Conservation (phyloP, 2,329 filamentous ascomycete genomes). For the Phoma sp. region DNA sequence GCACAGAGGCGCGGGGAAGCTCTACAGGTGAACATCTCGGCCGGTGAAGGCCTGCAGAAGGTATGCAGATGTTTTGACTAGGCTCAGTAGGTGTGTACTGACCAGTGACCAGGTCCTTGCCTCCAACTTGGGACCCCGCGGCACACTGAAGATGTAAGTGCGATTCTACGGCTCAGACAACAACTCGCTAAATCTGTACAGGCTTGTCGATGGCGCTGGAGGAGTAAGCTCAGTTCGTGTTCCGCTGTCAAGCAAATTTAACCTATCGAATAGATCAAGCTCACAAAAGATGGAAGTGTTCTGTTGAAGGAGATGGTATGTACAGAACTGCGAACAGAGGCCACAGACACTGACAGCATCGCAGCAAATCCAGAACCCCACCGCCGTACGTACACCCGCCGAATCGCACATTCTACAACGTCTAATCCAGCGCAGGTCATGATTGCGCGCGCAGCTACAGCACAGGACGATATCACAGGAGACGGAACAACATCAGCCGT, state of each 20-base stretch:
- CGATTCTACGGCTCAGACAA: constrained; percentile 31
- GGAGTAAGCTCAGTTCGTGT: constrained; percentile 50
- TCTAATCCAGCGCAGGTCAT: constrained; percentile 57
- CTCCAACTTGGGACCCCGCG: constrained; percentile 91
- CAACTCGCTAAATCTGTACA: constrained; percentile 43
- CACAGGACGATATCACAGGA: constrained; percentile 97
- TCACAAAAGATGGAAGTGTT: constrained; percentile 98
- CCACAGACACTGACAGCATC: constrained; percentile 16
- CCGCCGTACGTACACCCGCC: constrained; percentile 67
- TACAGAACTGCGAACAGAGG: constrained; percentile 7
- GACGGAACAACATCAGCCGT: constrained; percentile 98
- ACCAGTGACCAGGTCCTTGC: constrained; percentile 78
- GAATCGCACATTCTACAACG: background rate
- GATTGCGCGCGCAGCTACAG: constrained; percentile 84
- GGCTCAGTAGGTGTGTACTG: constrained; percentile 12
- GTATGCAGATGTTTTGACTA: constrained; percentile 21
- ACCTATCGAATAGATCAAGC: constrained; percentile 74
- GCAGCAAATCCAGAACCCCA: constrained; percentile 95
- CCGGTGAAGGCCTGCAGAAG: constrained; percentile 77
- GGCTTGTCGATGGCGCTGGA: constrained; percentile 68
- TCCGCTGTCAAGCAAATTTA: background rate
- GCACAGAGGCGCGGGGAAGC: constrained; percentile 91
- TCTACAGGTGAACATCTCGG: constrained; percentile 93
- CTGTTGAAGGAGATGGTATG: constrained; percentile 69
- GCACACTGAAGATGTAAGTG: constrained; percentile 96